These are phyloP conservation scores for Aspergillus brunneoviolaceus DNA, from an alignment of 2,329 filamentous ascomycete species.

Conservation along the genomic window DNA sequence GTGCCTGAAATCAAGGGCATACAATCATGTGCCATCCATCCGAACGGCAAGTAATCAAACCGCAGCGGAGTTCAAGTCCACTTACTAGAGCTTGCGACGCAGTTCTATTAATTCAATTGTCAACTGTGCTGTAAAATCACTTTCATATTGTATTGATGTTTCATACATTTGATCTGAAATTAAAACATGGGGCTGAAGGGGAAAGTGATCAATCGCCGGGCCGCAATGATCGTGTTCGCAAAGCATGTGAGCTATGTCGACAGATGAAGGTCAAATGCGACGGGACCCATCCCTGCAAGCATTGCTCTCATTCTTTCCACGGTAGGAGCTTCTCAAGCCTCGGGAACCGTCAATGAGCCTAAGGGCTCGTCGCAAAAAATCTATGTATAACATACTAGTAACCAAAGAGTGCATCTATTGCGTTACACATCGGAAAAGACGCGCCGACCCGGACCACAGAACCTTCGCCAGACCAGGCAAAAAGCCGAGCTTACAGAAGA, in stretches of 20 bases:
- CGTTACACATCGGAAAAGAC: conserved; percentile 7
- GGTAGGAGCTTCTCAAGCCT: not conserved
- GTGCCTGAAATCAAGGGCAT: not conserved
- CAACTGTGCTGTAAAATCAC: not conserved
- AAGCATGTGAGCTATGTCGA: conserved; percentile 10
- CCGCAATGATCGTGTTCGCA: conserved; percentile 1
- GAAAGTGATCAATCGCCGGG: not conserved
- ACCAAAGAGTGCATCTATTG: conserved; percentile 10
- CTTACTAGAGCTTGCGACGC: not conserved
- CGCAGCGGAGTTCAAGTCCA: not conserved
- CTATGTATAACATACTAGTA: not conserved
- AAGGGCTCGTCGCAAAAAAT: not conserved
- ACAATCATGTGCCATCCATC: not conserved
- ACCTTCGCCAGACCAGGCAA: not conserved
- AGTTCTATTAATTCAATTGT: not conserved
- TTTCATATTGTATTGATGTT: not conserved
- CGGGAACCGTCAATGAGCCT: not conserved
- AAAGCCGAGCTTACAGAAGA: conserved; percentile 1
- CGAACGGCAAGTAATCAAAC: not conserved
- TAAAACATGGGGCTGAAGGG: not conserved
- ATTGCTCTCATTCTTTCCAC: conserved; percentile 7
- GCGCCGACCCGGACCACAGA: conserved; percentile 2
- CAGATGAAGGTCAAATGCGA: conserved; percentile 15
- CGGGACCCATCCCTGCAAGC: conserved; percentile 1
- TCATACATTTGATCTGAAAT: not conserved